phyloP scores from a whole-genome alignment of 352 stramenopile species.

The Phytophthora cactorum region DNA sequence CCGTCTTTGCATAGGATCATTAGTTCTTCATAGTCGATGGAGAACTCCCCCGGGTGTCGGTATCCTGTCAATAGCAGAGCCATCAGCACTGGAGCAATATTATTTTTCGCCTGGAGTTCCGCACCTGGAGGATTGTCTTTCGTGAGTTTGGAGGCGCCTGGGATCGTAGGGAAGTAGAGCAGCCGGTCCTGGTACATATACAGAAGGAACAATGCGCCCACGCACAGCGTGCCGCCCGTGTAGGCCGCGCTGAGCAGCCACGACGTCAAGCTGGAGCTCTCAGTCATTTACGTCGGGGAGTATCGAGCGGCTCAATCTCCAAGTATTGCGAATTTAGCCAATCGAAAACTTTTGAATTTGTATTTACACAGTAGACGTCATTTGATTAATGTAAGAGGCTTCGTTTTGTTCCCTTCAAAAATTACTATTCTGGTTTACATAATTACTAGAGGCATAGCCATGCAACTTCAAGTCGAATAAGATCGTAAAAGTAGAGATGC shows the following conservation, averaged over 20 bases:
- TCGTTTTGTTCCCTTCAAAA: neutral
- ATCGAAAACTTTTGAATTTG: neutral
- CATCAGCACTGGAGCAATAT: slow-evolving; percentile 6
- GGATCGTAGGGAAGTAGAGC: slow-evolving; percentile 85
- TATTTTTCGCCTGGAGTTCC: neutral
- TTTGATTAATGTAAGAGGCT: slow-evolving; percentile 3
- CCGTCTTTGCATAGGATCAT: slow-evolving; percentile 87
- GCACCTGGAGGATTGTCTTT: slow-evolving; percentile 80
- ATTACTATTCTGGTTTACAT: neutral
- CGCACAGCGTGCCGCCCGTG: slow-evolving; percentile 62
- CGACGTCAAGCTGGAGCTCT: slow-evolving; percentile 49
- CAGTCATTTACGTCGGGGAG: slow-evolving; percentile 37
- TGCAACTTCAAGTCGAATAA: slow-evolving; percentile 16
- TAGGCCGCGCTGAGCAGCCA: slow-evolving; percentile 76
- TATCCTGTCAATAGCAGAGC: slow-evolving; percentile 60
- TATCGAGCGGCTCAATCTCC: neutral
- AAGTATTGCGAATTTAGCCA: slow-evolving; percentile 12
- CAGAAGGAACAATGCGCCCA: slow-evolving; percentile 69
- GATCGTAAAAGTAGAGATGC: neutral
- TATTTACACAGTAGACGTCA: slow-evolving; percentile 6
- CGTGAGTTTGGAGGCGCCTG: slow-evolving; percentile 78
- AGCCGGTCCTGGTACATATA: slow-evolving; percentile 87
- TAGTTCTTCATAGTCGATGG: slow-evolving; percentile 91
- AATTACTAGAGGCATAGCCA: slow-evolving; percentile 9
- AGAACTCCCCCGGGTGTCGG: slow-evolving; percentile 84